phyloP scores from a whole-genome alignment of 164 flowering plant species.

The Stephania japonica region DNA sequence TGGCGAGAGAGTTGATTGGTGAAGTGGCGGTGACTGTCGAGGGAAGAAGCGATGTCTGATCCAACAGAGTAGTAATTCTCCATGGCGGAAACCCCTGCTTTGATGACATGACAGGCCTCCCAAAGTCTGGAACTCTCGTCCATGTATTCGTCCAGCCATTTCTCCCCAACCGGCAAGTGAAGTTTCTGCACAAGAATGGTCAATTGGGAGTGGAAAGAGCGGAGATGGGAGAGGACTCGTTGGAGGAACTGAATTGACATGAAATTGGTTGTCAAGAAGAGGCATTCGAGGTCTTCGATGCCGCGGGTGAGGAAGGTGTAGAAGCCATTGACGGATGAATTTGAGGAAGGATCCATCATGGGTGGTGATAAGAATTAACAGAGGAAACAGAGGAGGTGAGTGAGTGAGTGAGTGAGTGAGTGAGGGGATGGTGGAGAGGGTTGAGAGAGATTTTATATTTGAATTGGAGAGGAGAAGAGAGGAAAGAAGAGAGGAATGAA shows the following conservation, averaged over 20 bases:
- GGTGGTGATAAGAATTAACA: background rate
- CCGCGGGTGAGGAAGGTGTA: slow-evolving; percentile 72
- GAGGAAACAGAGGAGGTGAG: slow-evolving; percentile 5
- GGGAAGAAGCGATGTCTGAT: slow-evolving; percentile 43
- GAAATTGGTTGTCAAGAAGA: slow-evolving; percentile 52
- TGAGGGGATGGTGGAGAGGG: too few relatives aligned
- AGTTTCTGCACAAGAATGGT: slow-evolving; percentile 78
- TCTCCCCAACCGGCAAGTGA: slow-evolving; percentile 80
- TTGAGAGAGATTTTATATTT: too few relatives aligned
- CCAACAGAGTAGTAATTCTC: slow-evolving; percentile 69
- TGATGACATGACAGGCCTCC: slow-evolving; percentile 86
- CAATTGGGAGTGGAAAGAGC: slow-evolving; percentile 78
- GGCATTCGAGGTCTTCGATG: slow-evolving; percentile 77
- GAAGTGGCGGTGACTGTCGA: slow-evolving; percentile 49
- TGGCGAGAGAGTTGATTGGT: slow-evolving; percentile 61
- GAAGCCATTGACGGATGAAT: slow-evolving; percentile 83
- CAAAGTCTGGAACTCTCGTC: slow-evolving; percentile 94
- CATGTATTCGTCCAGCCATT: slow-evolving; percentile 99
- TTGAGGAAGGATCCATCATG: slow-evolving; percentile 64
- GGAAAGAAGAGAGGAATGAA: slow-evolving; percentile 19
- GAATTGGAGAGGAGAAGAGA: slow-evolving; percentile 5
- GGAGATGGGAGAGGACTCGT: slow-evolving; percentile 61
- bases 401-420: background rate
- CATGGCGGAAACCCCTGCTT: slow-evolving; percentile 66
- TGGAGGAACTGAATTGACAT: slow-evolving; percentile 90